phyloP scores from a whole-genome alignment of 1,284 basidiomycete genomes.

The Wolfiporia cocos region DNA sequence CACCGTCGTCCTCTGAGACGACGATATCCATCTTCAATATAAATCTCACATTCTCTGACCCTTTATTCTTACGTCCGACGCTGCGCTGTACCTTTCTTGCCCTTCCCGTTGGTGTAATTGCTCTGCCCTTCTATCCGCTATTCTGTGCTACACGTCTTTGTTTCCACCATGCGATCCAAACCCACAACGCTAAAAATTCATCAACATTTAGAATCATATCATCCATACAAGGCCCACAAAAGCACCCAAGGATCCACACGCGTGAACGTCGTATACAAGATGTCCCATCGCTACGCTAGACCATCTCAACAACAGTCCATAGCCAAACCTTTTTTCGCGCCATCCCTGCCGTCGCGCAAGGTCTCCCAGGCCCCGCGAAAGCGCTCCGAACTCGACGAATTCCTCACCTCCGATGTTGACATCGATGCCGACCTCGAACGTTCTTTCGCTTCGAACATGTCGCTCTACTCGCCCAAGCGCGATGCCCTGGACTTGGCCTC shows the following conservation, averaged over 20 bases:
- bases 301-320: neutral
- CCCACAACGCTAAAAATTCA: too few species aligned
- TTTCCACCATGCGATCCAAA: too few species aligned
- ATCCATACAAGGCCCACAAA: conserved; percentile 1
- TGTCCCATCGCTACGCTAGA: neutral
- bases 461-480: conserved; percentile 61
- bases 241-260: neutral
- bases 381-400: conserved; percentile 54
- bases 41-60: too few species aligned
- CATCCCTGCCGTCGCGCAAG: conserved; percentile 46
- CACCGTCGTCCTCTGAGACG: too few species aligned
- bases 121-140: too few species aligned
- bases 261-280: conserved; percentile 34
- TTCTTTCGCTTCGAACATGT: conserved; percentile 77
- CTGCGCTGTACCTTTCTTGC: too few species aligned
- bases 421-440: conserved; percentile 67
- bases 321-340: conserved; percentile 38
- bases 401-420: conserved; percentile 49
- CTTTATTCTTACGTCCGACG: too few species aligned
- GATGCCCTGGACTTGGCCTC: conserved; percentile 37
- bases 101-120: too few species aligned
- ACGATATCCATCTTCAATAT: too few species aligned
- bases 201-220: conserved; percentile 27
- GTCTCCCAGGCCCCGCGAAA: conserved; percentile 31
- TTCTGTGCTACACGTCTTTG: too few species aligned